Evolutionary conservation across 2,329 filamentous ascomycete species (phyloP), one percentile per base, ranked within the genome.

Genomic region (Ophiosphaerella herpotricha): DNA sequence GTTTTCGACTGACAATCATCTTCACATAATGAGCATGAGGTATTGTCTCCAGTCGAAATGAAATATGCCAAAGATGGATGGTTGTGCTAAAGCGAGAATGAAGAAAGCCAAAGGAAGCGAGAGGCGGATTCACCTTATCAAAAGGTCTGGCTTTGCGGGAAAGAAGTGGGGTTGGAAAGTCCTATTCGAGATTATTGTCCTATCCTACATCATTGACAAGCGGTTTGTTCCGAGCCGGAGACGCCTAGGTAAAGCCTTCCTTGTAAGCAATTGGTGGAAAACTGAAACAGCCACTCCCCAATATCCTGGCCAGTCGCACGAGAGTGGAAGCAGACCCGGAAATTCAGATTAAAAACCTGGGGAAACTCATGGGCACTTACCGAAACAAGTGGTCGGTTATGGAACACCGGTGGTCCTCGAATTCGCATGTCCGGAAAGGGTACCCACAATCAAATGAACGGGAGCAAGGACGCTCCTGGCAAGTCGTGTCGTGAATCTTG

Each of bases 261-360:
- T 52, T 32, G 49, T 43, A 57, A 58, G 55, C 57, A 58, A 59
- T 64, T 63, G 58, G 63, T 66, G 63, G 63, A 48, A 48, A 18
- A 33, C 39, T 48, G 38, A 48, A 63, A 66, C 63, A 49, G 55
- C 52, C 52, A 50, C 55, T 42, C 46, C 48, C 48, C 52, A 50
- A 36, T 29, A 50, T 39, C 50, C 51, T 53, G 52, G 37, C 42
- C 39, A 52, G 48, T 59, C 49, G 50, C 50, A 60, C 59, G 38
- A 59, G 39, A 53, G 39, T 40, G 53, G 58, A 26, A 46, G 46
- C 46, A 42, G 21, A 9, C 32, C 16, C 36, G 26, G 36, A 18
- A 29, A 45, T 46, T 40, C 40, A 43, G 46, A 52, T 50, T 49
- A 57, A 54, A 40, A 63, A 60, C 56, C 54, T 64, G 59, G 61